phyloP scores from a whole-genome alignment of 345 rosid genomes.

The Syzygium grande region DNA sequence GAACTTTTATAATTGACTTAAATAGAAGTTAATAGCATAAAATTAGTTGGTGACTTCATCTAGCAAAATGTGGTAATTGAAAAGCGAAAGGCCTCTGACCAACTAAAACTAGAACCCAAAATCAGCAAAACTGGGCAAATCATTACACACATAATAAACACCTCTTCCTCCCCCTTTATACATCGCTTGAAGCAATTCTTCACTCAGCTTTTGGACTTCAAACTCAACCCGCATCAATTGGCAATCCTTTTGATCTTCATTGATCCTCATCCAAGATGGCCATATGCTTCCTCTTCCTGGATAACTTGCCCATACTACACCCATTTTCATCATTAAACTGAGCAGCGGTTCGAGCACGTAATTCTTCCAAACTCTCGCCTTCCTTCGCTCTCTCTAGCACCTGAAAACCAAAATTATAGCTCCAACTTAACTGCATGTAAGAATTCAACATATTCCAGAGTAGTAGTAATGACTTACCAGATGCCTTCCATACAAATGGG shows the following conservation, averaged over 20 bases:
- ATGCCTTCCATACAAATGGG: slow-evolving; percentile 86
- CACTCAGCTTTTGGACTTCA: background rate
- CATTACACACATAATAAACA: background rate
- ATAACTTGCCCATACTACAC: slow-evolving; percentile 25
- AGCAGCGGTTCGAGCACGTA: slow-evolving; percentile 65
- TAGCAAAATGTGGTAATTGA: background rate
- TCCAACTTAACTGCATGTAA: background rate
- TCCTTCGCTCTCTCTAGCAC: slow-evolving; percentile 82
- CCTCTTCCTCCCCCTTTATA: background rate
- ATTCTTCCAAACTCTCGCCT: slow-evolving; percentile 73
- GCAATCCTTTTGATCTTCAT: slow-evolving; percentile 46
- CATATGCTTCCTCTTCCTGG: slow-evolving; percentile 57
- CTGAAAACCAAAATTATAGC: slow-evolving; percentile 17
- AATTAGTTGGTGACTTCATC: background rate
- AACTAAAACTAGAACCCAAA: background rate
- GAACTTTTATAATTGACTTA: too few species aligned
- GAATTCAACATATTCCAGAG: background rate
- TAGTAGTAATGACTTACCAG: slow-evolving; percentile 38
- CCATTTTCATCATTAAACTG: slow-evolving; percentile 50
- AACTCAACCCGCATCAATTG: slow-evolving; percentile 1
- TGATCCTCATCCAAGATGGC: slow-evolving; percentile 43
- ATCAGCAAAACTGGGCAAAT: background rate
- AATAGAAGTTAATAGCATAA: background rate
- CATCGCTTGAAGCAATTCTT: background rate
- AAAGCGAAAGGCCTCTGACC: background rate